Evolutionary conservation across 2,329 filamentous ascomycete genomes (phyloP), one percentile per base, ranked within the genome.

Genomic region (Coniochaeta hoffmannii): DNA sequence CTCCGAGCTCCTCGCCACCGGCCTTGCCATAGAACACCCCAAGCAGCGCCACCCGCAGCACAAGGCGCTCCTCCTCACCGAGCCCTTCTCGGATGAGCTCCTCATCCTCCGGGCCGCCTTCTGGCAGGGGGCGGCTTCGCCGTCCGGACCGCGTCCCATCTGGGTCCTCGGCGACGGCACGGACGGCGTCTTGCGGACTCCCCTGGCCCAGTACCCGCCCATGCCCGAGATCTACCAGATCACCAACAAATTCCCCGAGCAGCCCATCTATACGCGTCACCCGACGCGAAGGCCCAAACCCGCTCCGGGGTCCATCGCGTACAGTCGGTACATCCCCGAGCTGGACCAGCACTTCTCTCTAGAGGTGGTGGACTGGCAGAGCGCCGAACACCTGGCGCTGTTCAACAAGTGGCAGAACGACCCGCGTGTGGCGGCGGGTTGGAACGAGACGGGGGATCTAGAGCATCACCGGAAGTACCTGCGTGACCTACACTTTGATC

Each of bases 401-500:
- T 90, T 90, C 74, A 83, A 90, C 69, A 78, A 76, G 57, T 90
- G 87, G 87, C 87, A 90, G 69, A 90, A 90, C 62, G 87, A 90
- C 64, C 87, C 87, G 50, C 85, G 87, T 46, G 87, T 90, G 14
- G 85, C 86, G 2, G 80, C 84, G 64, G 87, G 87, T 9, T 90
- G 87, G 87, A 89, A 90, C 63, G 85, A 89, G 71, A 88, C 85
- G 0, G 87, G 87, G 19, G 87, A 85, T 1, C 68, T 89, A 50
- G 86, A 89, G 24, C 77, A 90, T 65, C 87, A 90, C 67, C 79
- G 82, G 57, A 78, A 85, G 62, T 90, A 90, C 66, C 76, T 89
- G 51, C 78, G 80, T 36, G 82, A 81, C 59, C 76, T 87, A 41
- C 82, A 89, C 64, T 76, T 81, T 32, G 87, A 90, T 66, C 81